phyloP scores from a whole-genome alignment of 345 rosid genomes.

The Noccaea bulbosa region DNA sequence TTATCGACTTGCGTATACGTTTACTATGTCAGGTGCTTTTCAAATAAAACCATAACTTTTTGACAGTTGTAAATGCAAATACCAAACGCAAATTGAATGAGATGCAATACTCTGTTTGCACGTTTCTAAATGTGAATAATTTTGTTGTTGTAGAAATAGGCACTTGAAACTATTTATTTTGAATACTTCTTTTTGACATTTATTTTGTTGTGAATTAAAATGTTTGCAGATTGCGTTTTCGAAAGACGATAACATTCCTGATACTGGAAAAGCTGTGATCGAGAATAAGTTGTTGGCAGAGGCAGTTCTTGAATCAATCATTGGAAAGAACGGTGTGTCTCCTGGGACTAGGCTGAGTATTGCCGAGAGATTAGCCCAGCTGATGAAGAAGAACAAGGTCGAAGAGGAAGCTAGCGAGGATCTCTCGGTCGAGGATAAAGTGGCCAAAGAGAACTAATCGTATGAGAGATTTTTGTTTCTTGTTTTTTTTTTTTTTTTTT shows the following conservation, averaged over 20 bases:
- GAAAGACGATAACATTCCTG: slow-evolving; percentile 61
- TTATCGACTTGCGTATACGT: neutral
- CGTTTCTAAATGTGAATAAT: neutral
- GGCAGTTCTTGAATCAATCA: slow-evolving; percentile 69
- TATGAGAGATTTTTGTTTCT: neutral
- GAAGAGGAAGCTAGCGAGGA: slow-evolving; percentile 23
- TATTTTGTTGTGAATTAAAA: slow-evolving; percentile 6
- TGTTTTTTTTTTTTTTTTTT: neutral
- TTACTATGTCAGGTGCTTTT: neutral
- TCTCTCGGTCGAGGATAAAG: neutral
- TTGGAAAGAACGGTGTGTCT: slow-evolving; percentile 83
- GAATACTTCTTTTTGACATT: neutral
- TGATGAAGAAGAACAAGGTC: slow-evolving; percentile 40
- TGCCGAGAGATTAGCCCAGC: slow-evolving; percentile 57
- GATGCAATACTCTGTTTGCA: neutral
- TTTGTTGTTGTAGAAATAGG: neutral
- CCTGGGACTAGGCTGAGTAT: slow-evolving; percentile 59
- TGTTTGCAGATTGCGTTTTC: slow-evolving; percentile 68
- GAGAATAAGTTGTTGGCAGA: slow-evolving; percentile 70
- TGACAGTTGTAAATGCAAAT: neutral
- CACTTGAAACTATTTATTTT: slow-evolving; percentile 1
- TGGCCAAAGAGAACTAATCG: slow-evolving; percentile 33
- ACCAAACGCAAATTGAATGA: neutral
- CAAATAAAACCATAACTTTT: neutral
- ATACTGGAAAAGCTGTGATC: slow-evolving; percentile 52